Conservation (phyloP, 805 yeast species). For the Metschnikowia chrysomelidarum region DNA sequence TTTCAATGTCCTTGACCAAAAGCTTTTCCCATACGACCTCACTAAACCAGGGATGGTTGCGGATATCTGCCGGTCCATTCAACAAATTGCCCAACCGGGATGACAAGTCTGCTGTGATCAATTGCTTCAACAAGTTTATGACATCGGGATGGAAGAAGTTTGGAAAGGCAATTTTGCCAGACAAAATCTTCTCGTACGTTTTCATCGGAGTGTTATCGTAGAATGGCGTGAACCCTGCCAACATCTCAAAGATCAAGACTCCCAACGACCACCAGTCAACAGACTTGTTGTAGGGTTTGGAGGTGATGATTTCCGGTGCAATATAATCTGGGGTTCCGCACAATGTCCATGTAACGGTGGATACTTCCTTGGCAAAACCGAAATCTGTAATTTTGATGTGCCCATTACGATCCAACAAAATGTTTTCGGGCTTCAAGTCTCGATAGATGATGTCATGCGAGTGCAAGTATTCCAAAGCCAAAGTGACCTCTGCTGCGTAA, state of each 20-base stretch:
- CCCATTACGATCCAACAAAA: constrained; percentile 55
- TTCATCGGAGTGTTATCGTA: constrained; percentile 64
- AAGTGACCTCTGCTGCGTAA: constrained; percentile 60
- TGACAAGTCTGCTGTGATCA: constrained; percentile 55
- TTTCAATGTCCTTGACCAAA: constrained; percentile 54
- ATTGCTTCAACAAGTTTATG: constrained; percentile 47
- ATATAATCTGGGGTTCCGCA: constrained; percentile 67
- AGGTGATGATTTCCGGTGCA: constrained; percentile 65
- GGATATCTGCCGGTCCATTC: constrained; percentile 56
- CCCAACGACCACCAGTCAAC: constrained; percentile 70
- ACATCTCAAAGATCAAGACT: constrained; percentile 58
- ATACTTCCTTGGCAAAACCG: constrained; percentile 62
- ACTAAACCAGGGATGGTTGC: constrained; percentile 56
- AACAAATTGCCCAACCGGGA: constrained; percentile 56
- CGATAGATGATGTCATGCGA: constrained; percentile 59
- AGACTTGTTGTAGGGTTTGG: constrained; percentile 59
- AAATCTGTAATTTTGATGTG: constrained; percentile 61
- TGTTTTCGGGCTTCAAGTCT: constrained; percentile 62
- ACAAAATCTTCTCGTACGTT: constrained; percentile 57
- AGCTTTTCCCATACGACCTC: constrained; percentile 63
- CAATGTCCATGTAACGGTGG: constrained; percentile 57
- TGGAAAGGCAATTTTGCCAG: constrained; percentile 53
- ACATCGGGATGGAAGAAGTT: constrained; percentile 54
- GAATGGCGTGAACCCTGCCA: constrained; percentile 61
- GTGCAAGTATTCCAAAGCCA: constrained; percentile 58